Evolutionary conservation across 2,329 filamentous ascomycete species (phyloP).

Genomic region (Fusarium phyllophilum): DNA sequence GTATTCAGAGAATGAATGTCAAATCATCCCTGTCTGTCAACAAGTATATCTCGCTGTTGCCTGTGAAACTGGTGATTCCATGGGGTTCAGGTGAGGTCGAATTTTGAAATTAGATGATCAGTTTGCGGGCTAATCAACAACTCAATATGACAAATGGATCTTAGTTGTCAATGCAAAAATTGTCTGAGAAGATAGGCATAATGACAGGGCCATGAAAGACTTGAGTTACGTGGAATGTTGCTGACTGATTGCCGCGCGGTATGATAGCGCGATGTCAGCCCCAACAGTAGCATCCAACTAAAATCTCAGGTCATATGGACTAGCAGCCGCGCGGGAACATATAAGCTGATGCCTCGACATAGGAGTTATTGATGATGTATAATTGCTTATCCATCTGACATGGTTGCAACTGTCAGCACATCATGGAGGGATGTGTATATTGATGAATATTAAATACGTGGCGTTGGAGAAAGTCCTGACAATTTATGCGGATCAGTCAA

Average conservation of each 20-base stretch:
- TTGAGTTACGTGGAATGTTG: background rate
- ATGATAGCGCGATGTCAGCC: background rate
- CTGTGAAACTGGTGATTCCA: too few species aligned
- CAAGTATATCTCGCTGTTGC: too few species aligned
- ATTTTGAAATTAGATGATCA: rapidly evolving
- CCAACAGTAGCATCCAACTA: background rate
- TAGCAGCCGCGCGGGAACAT: background rate
- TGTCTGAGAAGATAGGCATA: rapidly evolving
- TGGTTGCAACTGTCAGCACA: background rate
- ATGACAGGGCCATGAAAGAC: rapidly evolving
- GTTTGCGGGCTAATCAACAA: background rate
- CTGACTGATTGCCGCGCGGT: background rate
- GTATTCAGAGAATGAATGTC: rapidly evolving
- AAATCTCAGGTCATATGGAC: background rate
- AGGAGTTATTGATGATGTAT: too few species aligned
- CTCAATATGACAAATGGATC: rapidly evolving
- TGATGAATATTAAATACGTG: background rate
- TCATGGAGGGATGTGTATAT: background rate
- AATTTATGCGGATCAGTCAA: rapidly evolving
- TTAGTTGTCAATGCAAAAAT: rapidly evolving
- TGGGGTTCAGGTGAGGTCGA: background rate
- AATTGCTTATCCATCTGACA: background rate
- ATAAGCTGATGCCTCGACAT: rapidly evolving
- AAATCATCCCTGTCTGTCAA: rapidly evolving
- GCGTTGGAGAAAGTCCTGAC: rapidly evolving